Conservation (phyloP, 1,284 basidiomycete genomes). For the Sphaerobolus stellatus region DNA sequence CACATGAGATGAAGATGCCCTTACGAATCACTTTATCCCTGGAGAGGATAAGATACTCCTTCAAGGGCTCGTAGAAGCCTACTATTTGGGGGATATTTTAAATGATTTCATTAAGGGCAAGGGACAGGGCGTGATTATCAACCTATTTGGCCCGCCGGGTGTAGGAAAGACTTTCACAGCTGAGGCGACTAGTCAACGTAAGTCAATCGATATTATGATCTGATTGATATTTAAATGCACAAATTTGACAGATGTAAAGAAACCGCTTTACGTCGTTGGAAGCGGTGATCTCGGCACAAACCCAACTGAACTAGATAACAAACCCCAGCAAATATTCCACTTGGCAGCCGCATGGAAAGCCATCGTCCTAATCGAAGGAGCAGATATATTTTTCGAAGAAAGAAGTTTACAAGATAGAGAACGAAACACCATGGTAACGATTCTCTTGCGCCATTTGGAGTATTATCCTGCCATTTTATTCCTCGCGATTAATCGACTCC, state of each 20-base stretch:
- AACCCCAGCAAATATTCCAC: slow-evolving; percentile 37
- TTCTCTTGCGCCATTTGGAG: slow-evolving; percentile 60
- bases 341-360: slow-evolving; percentile 62
- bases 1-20: slow-evolving; percentile 57
- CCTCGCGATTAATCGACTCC: slow-evolving; percentile 65
- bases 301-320: slow-evolving; percentile 42
- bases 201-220: slow-evolving; percentile 1
- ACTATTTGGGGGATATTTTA: slow-evolving; percentile 50
- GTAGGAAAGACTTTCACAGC: slow-evolving; percentile 54
- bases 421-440: slow-evolving; percentile 64
- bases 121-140: slow-evolving; percentile 59
- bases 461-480: slow-evolving; percentile 67
- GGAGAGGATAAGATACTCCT: slow-evolving; percentile 50
- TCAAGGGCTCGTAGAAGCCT: slow-evolving; percentile 56
- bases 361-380: slow-evolving; percentile 63
- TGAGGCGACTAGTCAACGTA: slow-evolving; percentile 58
- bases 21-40: slow-evolving; percentile 56
- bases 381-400: slow-evolving; percentile 63
- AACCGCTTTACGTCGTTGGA: slow-evolving; percentile 58
- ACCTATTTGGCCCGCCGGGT: slow-evolving; percentile 60
- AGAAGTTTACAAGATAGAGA: slow-evolving; percentile 59
- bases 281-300: slow-evolving; percentile 57
- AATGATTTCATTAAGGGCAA: slow-evolving; percentile 65
- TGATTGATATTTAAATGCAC: background rate
- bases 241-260: slow-evolving; percentile 42